phyloP scores from a whole-genome alignment of 108 stramenopile genomes.

The Skeletonema marinoi region DNA sequence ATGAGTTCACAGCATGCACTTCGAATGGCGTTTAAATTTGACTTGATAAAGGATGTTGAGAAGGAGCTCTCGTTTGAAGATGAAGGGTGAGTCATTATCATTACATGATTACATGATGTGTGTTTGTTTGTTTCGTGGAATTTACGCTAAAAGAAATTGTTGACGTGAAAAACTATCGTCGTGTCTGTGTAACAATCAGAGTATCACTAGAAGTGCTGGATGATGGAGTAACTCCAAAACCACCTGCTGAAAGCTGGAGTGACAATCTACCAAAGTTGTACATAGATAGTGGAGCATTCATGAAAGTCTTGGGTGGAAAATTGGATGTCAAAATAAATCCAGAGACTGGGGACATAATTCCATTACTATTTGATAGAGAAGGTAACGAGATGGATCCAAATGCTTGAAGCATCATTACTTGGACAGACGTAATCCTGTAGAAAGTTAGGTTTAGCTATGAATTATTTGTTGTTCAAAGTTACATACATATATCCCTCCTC shows the following conservation, averaged over 20 bases:
- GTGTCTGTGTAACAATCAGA: slow-evolving; percentile 14
- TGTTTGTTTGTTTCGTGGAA: not conserved
- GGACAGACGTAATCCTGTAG: not conserved
- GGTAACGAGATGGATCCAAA: slow-evolving; percentile 84
- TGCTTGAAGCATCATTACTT: slow-evolving; percentile 34
- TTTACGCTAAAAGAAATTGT: not conserved
- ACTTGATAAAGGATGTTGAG: slow-evolving; percentile 58
- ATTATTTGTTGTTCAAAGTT: not conserved
- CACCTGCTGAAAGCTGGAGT: slow-evolving; percentile 56
- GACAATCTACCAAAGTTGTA: slow-evolving; percentile 81
- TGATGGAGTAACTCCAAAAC: slow-evolving; percentile 69
- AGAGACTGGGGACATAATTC: slow-evolving; percentile 46
- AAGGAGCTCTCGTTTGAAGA: slow-evolving; percentile 56
- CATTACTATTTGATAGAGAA: slow-evolving; percentile 68
- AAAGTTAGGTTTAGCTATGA: not conserved
- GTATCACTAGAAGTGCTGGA: slow-evolving; percentile 82
- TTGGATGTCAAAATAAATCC: slow-evolving; percentile 66
- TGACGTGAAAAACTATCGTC: not conserved
- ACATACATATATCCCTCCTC: not conserved
- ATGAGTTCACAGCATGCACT: slow-evolving; percentile 67
- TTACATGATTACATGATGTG: slow-evolving; percentile 1
- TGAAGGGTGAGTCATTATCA: slow-evolving; percentile 60
- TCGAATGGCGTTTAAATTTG: slow-evolving; percentile 85
- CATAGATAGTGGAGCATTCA: slow-evolving; percentile 74
- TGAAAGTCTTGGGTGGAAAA: slow-evolving; percentile 84